Evolutionary conservation across 1,284 basidiomycete genomes (phyloP), one percentile per base, ranked within the genome.

Genomic region (Naganishia sp.): DNA sequence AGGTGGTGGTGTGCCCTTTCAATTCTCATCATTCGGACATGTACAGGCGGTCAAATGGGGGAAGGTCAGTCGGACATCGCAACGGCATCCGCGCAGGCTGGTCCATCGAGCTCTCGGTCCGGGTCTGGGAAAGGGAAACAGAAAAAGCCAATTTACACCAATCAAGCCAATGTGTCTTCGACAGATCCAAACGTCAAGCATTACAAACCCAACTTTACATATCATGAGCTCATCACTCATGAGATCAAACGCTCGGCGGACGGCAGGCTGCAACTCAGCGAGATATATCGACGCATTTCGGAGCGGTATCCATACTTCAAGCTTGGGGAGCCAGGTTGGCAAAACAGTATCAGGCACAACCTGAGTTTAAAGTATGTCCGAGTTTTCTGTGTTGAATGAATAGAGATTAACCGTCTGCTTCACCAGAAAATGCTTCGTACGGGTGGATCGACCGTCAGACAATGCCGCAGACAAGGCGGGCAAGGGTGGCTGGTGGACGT

Each of bases 401-500:
- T 11, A 53, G 55, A 11, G 44, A 13, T 21, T 36, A 48, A 59
- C 6, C 9, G 1, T 7, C 3, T 68, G 55, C 25, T 21, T 28
- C 60, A 13, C 2, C 67, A 80, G 78, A 68, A 80, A 80, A 76
- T 79, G 78, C 74, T 80, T 80, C 68, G 78, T 80, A 11, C 71
- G 78, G 33, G 77, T 78, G 3, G 78, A 79, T 70, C 76, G 78
- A 69, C 68, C 68, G 2, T 71, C 72, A 10, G 78, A 80, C 64
- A 75, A 74, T 11, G 64, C 72, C 3, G 72, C 72, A 7, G 77
- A 79, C 65, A 77, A 79, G 43, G 70, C 73, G 6, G 75, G 74
- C 31, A 80, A 80, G 71, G 78, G 78, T 31, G 78, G 78, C 9
- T 80, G 78, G 78, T 80, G 78, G 78, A 80, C 78, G 9, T 78